Evolutionary conservation across 495 filamentous ascomycete species (phyloP), one percentile per base, ranked within the genome.

Genomic region (Penicillium waksmanii): DNA sequence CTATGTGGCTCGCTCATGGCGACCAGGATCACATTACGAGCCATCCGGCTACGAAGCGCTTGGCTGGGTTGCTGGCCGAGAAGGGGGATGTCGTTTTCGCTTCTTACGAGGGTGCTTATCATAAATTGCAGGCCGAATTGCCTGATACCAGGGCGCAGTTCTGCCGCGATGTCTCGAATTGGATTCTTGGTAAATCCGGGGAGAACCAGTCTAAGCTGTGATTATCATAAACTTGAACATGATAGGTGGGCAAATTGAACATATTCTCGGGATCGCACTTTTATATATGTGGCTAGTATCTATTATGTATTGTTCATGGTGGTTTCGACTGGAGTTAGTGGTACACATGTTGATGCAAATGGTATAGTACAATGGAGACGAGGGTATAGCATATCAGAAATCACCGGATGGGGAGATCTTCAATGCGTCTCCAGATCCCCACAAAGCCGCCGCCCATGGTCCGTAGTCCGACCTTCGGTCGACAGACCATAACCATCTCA

Each of bases 41-140:
- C 62, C 89, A 80, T 63, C 73, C 82, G 11, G 84, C 80, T 12
- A 86, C 79, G 19, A 85, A 85, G 77, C 77, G 68, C 55, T 88
- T 88, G 68, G 84, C 82, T 57, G 82, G 83, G n/a, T 50, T 66
- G 51, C 75, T 84, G 44, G 60, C 55, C 40, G 65, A 74, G 15
- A 68, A 76, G 49, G 77, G 88, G 55, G 90, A 96, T 68, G 87
- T 84, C 66, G 77, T 73, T 43, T 90, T 93, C 63, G 86, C 82
- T 77, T 64, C 76, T 8, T 96, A 94, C 66, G 87, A 90, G 48
- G 93, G 90, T 6, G 90, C 82, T 76, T 91, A 81, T 69, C 93
- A 96, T 73, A 65, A 64, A 77, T 70, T 96, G 64, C 90, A 95
- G 75, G 81, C 81, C 2, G 93, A 96, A 58, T 77, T 86, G 56